Percentiles rank a stretch among this genome's conserved stretches.
Evolutionary conservation across 169 alveolate genomes (phyloP).

Genomic region (Sarcocystis neurona): DNA sequence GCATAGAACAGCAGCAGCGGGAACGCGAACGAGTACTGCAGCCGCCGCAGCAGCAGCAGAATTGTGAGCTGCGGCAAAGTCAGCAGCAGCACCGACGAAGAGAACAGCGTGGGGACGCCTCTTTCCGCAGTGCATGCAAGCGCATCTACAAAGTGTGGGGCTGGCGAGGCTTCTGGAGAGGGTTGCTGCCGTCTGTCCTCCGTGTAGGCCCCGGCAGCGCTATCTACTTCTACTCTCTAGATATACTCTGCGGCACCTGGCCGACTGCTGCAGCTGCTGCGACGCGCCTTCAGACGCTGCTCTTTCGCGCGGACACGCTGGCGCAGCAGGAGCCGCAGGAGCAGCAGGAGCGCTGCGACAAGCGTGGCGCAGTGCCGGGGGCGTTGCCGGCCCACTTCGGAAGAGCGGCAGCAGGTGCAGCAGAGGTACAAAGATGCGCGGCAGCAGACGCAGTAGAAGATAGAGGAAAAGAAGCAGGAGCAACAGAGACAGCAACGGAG

Average conservation of each 20-base stretch:
- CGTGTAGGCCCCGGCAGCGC: conserved; percentile 69
- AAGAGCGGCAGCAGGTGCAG: too few species aligned
- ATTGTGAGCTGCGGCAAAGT: too few species aligned
- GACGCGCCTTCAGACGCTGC: not conserved
- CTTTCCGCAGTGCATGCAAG: conserved; percentile 26
- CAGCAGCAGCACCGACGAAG: conserved; percentile 58
- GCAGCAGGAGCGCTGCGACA: too few species aligned
- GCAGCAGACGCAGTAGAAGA: too few species aligned
- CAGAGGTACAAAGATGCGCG: too few species aligned
- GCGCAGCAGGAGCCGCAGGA: not conserved
- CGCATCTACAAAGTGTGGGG: conserved; percentile 55
- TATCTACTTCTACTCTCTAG: conserved; percentile 20
- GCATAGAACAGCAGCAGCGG: too few species aligned
- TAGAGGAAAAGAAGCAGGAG: too few species aligned
- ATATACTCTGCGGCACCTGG: conserved; percentile 4
- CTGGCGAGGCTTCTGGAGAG: conserved; percentile 61
- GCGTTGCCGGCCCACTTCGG: not conserved
- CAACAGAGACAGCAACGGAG: too few species aligned
- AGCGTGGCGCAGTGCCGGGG: not conserved
- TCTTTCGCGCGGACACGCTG: not conserved
- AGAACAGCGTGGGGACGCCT: conserved; percentile 16
- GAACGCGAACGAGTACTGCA: too few species aligned
- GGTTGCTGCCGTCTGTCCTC: conserved; percentile 55
- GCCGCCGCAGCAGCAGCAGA: too few species aligned
- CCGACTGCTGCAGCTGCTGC: not conserved